Evolutionary conservation across 2,329 filamentous ascomycete genomes (phyloP), one percentile per base, ranked within the genome.

Genomic region (Penicillium sp.): DNA sequence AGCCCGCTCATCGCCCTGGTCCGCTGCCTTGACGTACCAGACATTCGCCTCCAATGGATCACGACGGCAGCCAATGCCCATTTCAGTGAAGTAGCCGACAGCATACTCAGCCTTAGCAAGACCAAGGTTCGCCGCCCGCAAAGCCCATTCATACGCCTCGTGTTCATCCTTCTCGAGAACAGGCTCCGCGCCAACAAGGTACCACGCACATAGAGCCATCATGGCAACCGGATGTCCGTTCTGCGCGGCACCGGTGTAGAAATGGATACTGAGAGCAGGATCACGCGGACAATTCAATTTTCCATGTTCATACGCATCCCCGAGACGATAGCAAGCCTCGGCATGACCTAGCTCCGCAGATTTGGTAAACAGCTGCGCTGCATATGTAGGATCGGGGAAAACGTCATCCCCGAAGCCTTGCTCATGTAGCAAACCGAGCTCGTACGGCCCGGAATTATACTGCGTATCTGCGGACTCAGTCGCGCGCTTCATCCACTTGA

Each of bases 191-290:
- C 94, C 94, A 38, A 97, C 89, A 81, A 97, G 89, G 73, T 97
- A 99, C 94, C 94, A 99, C 10, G 94, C 94, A 74, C 94, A 99
- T 8, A 99, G 80, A 4, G 93, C 93, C 92, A 99, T 96, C 91
- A 97, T 97, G 44, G 91, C 93, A 44, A 86, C 83, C 0, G 91
- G 81, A 67, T 97, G 89, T 1, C 90, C 91, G 42, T 83, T 81
- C 67, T 96, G 89, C 2, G 94, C 94, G 11, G 94, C 93, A 26
- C 87, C 88, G 1, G 93, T 99, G 76, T 99, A 99, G 70, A 97
- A 99, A 72, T 99, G 94, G 9, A 99, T 91, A 61, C 91, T 97
- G 49, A 99, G 79, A 1, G 92, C 91, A 2, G 94, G 91, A 70
- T 99, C 94, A 48, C 87, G 85, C 1, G 94, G 94, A 68, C 94